Conservation (phyloP, 495 filamentous ascomycete genomes). For the Neurospora sublineolata region DNA sequence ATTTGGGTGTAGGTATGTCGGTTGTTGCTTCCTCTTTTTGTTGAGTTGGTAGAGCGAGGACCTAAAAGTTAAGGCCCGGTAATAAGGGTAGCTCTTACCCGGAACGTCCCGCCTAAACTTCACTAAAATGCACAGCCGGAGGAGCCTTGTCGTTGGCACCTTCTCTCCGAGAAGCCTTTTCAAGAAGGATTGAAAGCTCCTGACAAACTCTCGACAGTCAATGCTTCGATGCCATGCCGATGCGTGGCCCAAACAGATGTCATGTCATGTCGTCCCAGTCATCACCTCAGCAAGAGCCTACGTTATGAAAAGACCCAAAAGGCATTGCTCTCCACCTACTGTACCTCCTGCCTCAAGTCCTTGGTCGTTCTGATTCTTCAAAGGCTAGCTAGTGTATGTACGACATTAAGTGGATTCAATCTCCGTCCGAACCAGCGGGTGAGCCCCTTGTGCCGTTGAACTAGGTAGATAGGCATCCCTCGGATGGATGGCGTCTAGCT, state of each 20-base stretch:
- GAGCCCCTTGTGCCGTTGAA: background rate
- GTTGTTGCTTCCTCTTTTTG: too few species aligned
- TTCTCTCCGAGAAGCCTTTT: too few species aligned
- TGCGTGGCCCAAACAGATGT: background rate
- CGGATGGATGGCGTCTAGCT: background rate
- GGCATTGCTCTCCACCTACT: background rate
- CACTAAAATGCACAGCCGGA: too few species aligned
- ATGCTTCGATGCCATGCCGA: background rate
- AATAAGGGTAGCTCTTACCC: too few species aligned
- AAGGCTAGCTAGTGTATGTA: background rate
- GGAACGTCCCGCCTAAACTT: too few species aligned
- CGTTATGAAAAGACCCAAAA: background rate
- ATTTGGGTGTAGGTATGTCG: too few species aligned
- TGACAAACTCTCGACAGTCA: background rate
- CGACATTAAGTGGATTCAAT: background rate
- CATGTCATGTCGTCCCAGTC: background rate
- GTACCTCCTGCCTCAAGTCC: background rate
- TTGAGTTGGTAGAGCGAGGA: too few species aligned
- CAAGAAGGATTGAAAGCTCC: too few species aligned
- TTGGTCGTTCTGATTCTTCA: background rate
- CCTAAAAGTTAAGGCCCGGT: too few species aligned
- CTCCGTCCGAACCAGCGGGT: background rate
- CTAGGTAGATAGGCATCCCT: background rate
- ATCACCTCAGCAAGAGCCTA: background rate
- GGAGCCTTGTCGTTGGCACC: too few species aligned